Evolutionary conservation across 768 basidiomycete species (phyloP).

Genomic region (Termitomyces sp.): DNA sequence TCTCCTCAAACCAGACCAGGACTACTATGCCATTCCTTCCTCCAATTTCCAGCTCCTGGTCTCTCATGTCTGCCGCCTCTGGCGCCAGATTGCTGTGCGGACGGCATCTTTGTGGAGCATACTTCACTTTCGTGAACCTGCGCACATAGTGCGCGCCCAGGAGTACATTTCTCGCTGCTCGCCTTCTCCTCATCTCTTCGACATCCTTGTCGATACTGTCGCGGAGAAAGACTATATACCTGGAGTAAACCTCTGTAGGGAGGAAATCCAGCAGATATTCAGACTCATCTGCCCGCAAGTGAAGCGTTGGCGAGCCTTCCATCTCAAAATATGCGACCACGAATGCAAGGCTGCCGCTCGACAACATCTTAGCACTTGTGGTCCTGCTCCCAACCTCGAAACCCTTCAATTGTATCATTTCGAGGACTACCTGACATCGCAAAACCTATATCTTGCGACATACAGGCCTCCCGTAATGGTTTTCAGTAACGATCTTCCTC

Average conservation of each 20-base stretch:
- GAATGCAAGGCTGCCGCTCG: constrained; percentile 55
- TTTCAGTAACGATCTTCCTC: constrained; percentile 50
- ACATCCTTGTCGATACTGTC: constrained; percentile 59
- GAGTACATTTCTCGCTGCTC: constrained; percentile 39
- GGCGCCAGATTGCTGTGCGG: constrained; percentile 51
- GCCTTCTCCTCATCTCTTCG: constrained; percentile 28
- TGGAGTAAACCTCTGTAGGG: constrained; percentile 49
- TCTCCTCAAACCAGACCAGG: constrained; percentile 44
- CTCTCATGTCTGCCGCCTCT: constrained; percentile 56
- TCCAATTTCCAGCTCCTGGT: constrained; percentile 51
- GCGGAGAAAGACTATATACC: constrained; percentile 42
- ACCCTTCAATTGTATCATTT: constrained; percentile 65
- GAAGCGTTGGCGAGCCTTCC: constrained; percentile 53
- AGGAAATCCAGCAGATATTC: constrained; percentile 46
- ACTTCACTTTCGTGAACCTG: constrained; percentile 48
- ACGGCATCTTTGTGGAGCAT: constrained; percentile 53
- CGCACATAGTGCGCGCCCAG: constrained; percentile 45
- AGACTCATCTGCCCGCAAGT: constrained; percentile 43
- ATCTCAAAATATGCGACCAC: constrained; percentile 57
- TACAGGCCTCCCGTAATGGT: constrained; percentile 55
- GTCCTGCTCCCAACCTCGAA: constrained; percentile 51
- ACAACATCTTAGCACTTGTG: constrained; percentile 45
- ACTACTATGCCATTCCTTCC: constrained; percentile 35
- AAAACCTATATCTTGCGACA: constrained; percentile 54
- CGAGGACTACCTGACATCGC: constrained; percentile 48